phyloP scores from a whole-genome alignment of 1,284 basidiomycete species.

The Sporisorium iseilematis-ciliati region DNA sequence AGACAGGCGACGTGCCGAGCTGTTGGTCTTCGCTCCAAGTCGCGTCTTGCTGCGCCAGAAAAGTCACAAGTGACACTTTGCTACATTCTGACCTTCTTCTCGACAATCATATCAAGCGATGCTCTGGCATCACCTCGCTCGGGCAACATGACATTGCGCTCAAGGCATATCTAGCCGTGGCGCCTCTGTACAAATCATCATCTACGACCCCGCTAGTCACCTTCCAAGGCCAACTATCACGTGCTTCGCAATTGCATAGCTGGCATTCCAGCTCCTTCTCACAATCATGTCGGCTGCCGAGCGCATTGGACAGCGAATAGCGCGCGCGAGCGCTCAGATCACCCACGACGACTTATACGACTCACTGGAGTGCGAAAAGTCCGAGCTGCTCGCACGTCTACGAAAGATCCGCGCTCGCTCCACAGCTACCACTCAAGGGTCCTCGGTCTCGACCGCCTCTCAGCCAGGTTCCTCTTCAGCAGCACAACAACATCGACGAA shows the following conservation, averaged over 20 bases:
- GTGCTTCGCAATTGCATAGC: not conserved
- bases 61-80: constrained; percentile 14
- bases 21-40: constrained; percentile 7
- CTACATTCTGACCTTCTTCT: not conserved
- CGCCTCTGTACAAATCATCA: not conserved
- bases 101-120: not conserved
- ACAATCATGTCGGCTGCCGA: constrained; percentile 32
- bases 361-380: constrained; percentile 8
- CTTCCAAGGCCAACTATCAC: not conserved
- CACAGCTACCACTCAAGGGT: constrained; percentile 29
- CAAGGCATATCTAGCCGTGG: not conserved
- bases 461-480: not conserved
- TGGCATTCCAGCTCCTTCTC: not conserved
- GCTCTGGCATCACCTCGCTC: not conserved
- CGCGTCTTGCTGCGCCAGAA: constrained; percentile 3
- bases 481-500: not conserved
- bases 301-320: constrained; percentile 27
- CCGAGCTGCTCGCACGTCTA: constrained; percentile 29
- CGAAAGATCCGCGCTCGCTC: constrained; percentile 44
- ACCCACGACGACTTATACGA: constrained; percentile 2
- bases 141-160: not conserved
- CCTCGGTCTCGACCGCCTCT: constrained; percentile 14
- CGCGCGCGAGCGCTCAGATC: constrained; percentile 7
- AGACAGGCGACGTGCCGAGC: not conserved
- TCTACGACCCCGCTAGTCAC: not conserved